Percentiles rank a stretch among this genome's conserved stretches.
phyloP scores from a whole-genome alignment of 148 eudicot genomes.

The Amaranthus palmeri region DNA sequence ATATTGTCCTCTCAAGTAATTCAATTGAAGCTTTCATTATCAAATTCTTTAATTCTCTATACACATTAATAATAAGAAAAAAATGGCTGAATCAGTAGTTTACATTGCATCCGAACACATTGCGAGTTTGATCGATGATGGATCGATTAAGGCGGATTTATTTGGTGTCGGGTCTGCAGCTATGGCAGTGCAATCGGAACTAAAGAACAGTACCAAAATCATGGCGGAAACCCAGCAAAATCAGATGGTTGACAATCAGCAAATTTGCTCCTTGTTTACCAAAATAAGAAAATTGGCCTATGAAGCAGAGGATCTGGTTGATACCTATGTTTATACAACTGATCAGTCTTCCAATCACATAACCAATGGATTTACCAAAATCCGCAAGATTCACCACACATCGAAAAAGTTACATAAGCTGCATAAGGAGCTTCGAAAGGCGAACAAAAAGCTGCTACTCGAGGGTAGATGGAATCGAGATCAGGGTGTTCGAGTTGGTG shows the following conservation, averaged over 20 bases:
- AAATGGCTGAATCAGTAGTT: slow-evolving; percentile 17
- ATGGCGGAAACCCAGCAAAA: not conserved
- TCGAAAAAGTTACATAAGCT: not conserved
- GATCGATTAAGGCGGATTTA: not conserved
- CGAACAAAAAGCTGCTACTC: too few species aligned
- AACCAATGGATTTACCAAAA: not conserved
- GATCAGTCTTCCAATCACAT: not conserved
- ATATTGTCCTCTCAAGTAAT: too few species aligned
- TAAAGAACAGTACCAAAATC: slow-evolving; percentile 3
- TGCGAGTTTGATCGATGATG: slow-evolving; percentile 1
- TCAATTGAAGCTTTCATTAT: too few species aligned
- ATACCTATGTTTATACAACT: not conserved
- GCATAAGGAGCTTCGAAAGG: too few species aligned
- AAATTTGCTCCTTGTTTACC: not conserved
- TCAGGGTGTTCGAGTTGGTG: too few species aligned
- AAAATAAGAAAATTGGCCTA: slow-evolving; percentile 18
- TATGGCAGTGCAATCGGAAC: not conserved
- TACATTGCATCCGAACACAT: slow-evolving; percentile 8
- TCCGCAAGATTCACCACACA: not conserved
- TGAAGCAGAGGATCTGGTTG: slow-evolving; percentile 24
- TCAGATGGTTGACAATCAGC: not conserved
- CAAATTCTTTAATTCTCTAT: too few species aligned
- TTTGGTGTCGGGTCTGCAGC: slow-evolving; percentile 2
- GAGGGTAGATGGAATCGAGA: too few species aligned
- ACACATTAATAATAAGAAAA: not conserved